Conservation (phyloP, 169 alveolate species). For the Plasmodium gonderi region DNA sequence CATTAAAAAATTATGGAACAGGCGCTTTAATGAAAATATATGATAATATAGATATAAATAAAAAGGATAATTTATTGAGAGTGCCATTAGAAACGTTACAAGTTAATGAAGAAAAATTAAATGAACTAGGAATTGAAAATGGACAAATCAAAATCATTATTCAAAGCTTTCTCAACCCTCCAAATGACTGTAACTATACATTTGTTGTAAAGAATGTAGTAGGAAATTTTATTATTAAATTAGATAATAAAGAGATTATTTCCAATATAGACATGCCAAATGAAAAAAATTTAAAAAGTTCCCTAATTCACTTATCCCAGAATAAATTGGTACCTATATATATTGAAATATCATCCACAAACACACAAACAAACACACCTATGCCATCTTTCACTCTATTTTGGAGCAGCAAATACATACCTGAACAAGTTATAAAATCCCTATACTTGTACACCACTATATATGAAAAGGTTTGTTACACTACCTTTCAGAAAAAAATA, state of each 20-base stretch:
- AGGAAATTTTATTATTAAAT: conserved; percentile 42
- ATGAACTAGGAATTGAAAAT: conserved; percentile 46
- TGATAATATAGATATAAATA: conserved; percentile 30
- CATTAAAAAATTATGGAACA: conserved; percentile 62
- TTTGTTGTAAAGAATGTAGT: conserved; percentile 29
- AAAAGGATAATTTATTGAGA: conserved; percentile 28
- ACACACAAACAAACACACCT: neutral
- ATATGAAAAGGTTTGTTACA: conserved; percentile 55
- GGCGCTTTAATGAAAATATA: conserved; percentile 70
- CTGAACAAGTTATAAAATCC: conserved; percentile 60
- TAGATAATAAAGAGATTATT: conserved; percentile 44
- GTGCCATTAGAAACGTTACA: conserved; percentile 46
- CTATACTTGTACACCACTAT: conserved; percentile 53
- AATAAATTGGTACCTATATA: conserved; percentile 34
- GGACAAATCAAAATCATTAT: conserved; percentile 60
- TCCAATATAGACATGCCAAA: conserved; percentile 6
- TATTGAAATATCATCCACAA: conserved; percentile 52
- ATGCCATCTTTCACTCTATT: conserved; percentile 51
- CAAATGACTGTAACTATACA: conserved; percentile 29
- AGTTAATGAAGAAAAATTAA: conserved; percentile 30
- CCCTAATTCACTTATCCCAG: conserved; percentile 18
- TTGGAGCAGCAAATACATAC: conserved; percentile 43
- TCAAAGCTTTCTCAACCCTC: conserved; percentile 41
- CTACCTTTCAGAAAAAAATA: conserved; percentile 33
- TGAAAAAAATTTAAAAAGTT: conserved; percentile 11